Conservation (phyloP, 2,329 filamentous ascomycete genomes). For the Fusarium sp. region DNA sequence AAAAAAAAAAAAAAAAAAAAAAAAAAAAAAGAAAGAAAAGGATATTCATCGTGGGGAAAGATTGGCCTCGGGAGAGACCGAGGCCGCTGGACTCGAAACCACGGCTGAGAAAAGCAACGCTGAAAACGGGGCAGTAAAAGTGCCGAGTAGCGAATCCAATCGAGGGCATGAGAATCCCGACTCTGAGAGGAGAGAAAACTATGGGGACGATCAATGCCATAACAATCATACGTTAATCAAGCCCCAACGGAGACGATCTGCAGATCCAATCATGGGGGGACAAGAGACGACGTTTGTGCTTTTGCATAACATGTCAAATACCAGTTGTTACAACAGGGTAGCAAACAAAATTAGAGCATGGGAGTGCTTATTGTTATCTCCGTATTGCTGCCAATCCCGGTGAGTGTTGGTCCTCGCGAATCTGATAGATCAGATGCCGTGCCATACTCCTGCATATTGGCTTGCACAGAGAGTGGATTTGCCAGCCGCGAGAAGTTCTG, state of each 20-base stretch:
- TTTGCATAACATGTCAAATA: background rate
- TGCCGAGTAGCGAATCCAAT: background rate
- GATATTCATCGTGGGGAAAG: background rate
- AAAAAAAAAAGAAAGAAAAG: background rate
- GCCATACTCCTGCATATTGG: background rate
- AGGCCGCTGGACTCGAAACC: background rate
- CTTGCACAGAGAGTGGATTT: background rate
- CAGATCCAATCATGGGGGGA: background rate
- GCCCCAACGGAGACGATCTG: background rate
- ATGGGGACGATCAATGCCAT: background rate
- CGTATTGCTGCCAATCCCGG: background rate
- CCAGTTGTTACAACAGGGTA: background rate
- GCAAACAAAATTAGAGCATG: background rate
- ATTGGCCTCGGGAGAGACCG: conserved; percentile 6
- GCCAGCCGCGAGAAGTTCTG: background rate
- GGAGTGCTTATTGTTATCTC: background rate
- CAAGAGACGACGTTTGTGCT: background rate
- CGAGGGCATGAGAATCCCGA: background rate
- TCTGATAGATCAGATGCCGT: conserved; percentile 13
- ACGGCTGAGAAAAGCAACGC: background rate
- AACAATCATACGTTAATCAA: background rate
- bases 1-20: too few relatives aligned
- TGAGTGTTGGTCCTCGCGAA: background rate
- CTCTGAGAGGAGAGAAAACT: background rate
- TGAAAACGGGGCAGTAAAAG: background rate